Conservation (phyloP, 306 rosid species). For the Dryas alaskensis region DNA sequence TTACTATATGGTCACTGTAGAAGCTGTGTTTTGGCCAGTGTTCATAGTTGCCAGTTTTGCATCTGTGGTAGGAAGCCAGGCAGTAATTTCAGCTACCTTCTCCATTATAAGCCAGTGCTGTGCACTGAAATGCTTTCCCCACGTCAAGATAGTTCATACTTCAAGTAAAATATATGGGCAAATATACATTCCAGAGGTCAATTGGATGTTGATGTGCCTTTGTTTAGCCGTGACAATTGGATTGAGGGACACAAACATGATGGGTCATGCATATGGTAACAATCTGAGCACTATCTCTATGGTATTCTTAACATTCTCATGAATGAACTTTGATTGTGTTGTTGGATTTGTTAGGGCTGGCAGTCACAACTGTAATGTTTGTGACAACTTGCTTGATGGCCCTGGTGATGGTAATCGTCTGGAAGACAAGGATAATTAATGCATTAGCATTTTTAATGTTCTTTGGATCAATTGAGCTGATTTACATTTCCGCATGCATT, state of each 20-base stretch:
- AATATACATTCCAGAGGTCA: constrained; percentile 74
- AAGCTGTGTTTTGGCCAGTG: constrained; percentile 76
- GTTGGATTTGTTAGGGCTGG: constrained; percentile 50
- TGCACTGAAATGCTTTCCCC: constrained; percentile 68
- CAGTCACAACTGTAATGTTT: constrained; percentile 62
- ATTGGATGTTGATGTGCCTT: constrained; percentile 77
- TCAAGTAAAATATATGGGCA: constrained; percentile 65
- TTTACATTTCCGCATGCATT: constrained; percentile 59
- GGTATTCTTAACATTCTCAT: neutral
- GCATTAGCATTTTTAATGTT: constrained; percentile 47
- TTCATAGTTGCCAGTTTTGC: constrained; percentile 66
- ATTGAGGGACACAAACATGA: constrained; percentile 57
- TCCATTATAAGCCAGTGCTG: constrained; percentile 66
- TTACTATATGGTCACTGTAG: constrained; percentile 34
- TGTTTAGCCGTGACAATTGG: constrained; percentile 63
- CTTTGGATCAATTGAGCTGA: constrained; percentile 61
- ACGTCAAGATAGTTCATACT: constrained; percentile 58
- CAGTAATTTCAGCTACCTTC: constrained; percentile 71
- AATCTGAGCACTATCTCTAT: neutral
- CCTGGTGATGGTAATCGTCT: constrained; percentile 55
- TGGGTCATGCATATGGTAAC: constrained; percentile 75
- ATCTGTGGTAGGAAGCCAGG: constrained; percentile 66
- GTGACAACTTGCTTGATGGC: constrained; percentile 77
- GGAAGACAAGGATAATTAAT: constrained; percentile 50
- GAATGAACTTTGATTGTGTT: constrained; percentile 27